Evolutionary conservation across 2,329 filamentous ascomycete genomes (phyloP).

Genomic region (Polychaeton citri): DNA sequence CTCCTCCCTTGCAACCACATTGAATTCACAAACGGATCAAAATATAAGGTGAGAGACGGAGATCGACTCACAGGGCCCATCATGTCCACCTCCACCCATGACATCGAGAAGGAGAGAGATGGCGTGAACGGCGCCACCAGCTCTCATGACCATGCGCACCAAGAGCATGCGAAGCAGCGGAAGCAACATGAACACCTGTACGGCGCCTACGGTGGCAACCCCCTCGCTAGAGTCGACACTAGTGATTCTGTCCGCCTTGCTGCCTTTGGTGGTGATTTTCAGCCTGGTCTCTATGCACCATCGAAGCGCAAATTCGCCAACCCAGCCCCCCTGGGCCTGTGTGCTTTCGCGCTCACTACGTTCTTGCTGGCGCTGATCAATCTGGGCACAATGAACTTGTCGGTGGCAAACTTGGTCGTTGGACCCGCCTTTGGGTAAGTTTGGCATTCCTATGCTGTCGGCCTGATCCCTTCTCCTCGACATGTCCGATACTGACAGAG

Average conservation of each 20-base stretch:
- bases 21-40: too few relatives aligned
- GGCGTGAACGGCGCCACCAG: conserved; percentile 17
- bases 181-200: conserved; percentile 24
- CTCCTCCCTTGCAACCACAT: too few relatives aligned
- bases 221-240: conserved; percentile 36
- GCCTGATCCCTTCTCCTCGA: neutral
- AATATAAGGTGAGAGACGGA: too few relatives aligned
- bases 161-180: conserved; percentile 22
- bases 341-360: conserved; percentile 53
- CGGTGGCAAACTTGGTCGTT: conserved; percentile 33
- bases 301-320: conserved; percentile 39
- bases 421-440: conserved; percentile 29
- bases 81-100: conserved; percentile 1
- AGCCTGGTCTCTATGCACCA: conserved; percentile 35
- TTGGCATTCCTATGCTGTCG: too few relatives aligned
- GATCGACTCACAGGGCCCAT: too few relatives aligned
- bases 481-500: neutral
- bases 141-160: conserved; percentile 24
- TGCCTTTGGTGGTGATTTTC: conserved; percentile 40
- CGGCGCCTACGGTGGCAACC: conserved; percentile 36
- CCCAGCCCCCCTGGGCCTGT: conserved; percentile 46
- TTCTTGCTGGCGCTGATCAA: conserved; percentile 44
- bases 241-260: conserved; percentile 34
- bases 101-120: conserved; percentile 10
- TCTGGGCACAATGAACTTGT: conserved; percentile 29